Evolutionary conservation across 2,329 filamentous ascomycete genomes (phyloP).

Genomic region (Iodosphaeria phyllophila): DNA sequence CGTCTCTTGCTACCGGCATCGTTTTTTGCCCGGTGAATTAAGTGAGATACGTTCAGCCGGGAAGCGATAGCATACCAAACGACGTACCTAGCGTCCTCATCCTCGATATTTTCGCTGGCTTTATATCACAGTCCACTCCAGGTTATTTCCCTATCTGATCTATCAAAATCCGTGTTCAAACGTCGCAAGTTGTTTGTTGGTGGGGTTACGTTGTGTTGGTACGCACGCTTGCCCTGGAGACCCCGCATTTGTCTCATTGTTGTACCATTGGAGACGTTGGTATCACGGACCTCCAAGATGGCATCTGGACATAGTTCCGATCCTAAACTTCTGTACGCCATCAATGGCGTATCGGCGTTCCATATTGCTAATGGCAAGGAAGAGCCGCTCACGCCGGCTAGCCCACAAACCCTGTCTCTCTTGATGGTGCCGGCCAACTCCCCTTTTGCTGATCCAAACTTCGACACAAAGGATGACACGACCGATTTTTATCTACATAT

Average conservation of each 20-base stretch:
- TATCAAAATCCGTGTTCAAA: too few relatives aligned
- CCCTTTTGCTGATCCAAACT: constrained; percentile 36
- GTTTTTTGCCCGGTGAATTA: too few relatives aligned
- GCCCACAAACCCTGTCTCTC: constrained; percentile 78
- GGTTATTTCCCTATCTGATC: too few relatives aligned
- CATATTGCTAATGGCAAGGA: constrained; percentile 82
- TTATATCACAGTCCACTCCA: too few relatives aligned
- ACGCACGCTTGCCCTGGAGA: too few relatives aligned
- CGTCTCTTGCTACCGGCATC: too few relatives aligned
- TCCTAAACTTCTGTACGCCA: constrained; percentile 47
- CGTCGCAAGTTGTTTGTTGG: too few relatives aligned
- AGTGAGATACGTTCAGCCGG: too few relatives aligned
- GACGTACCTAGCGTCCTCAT: too few relatives aligned
- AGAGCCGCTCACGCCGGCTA: constrained; percentile 61
- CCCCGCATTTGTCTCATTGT: constrained; percentile 1
- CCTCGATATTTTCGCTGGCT: too few relatives aligned
- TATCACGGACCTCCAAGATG: constrained; percentile 13
- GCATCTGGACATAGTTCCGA: constrained; percentile 32
- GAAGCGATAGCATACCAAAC: too few relatives aligned
- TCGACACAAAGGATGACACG: constrained; percentile 31
- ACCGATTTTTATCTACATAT: constrained; percentile 96
- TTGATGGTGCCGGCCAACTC: constrained; percentile 90
- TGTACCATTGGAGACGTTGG: neutral
- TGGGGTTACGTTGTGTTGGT: too few relatives aligned
- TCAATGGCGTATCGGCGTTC: constrained; percentile 79